These are phyloP conservation scores for Suillus discolor DNA, from an alignment of 768 basidiomycete species.

Conservation along the genomic window DNA sequence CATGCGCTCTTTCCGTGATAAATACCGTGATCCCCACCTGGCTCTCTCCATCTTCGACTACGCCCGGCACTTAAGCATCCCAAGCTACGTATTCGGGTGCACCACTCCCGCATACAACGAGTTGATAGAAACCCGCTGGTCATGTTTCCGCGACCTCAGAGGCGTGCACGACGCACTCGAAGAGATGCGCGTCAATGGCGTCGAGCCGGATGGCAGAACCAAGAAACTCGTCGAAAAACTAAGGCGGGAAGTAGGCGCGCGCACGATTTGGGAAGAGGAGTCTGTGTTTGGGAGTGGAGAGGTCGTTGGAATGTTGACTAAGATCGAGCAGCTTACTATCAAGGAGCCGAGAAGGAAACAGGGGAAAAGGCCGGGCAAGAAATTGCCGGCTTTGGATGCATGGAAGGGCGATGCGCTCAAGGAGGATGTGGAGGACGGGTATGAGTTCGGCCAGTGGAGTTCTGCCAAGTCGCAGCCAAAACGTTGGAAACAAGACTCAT, in stretches of 20 bases:
- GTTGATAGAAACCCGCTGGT: constrained; percentile 86
- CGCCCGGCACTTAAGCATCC: constrained; percentile 70
- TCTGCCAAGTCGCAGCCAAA: not conserved
- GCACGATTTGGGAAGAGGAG: constrained; percentile 53
- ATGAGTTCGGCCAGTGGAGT: constrained; percentile 57
- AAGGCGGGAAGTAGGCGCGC: constrained; percentile 61
- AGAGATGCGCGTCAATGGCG: constrained; percentile 84
- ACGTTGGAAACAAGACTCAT: not conserved
- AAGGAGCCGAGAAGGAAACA: too few relatives aligned
- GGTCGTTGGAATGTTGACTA: constrained; percentile 50
- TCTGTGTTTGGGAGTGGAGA: constrained; percentile 50
- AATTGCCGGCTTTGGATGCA: constrained; percentile 15
- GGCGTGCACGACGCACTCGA: constrained; percentile 75
- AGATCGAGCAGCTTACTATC: constrained; percentile 44
- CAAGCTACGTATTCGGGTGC: constrained; percentile 89
- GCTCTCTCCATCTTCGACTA: constrained; percentile 83
- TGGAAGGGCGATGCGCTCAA: constrained; percentile 49
- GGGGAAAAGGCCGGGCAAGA: constrained; percentile 24
- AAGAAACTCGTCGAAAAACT: constrained; percentile 62
- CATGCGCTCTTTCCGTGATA: constrained; percentile 78
- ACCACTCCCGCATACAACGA: constrained; percentile 89
- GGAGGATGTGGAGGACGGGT: constrained; percentile 36
- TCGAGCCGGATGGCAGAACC: constrained; percentile 64
- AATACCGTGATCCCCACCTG: constrained; percentile 76
- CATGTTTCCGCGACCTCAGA: constrained; percentile 76